Evolutionary conservation across 805 yeast species (phyloP), one percentile per base, ranked within the genome.

Genomic region (Ogataea zsoltii): DNA sequence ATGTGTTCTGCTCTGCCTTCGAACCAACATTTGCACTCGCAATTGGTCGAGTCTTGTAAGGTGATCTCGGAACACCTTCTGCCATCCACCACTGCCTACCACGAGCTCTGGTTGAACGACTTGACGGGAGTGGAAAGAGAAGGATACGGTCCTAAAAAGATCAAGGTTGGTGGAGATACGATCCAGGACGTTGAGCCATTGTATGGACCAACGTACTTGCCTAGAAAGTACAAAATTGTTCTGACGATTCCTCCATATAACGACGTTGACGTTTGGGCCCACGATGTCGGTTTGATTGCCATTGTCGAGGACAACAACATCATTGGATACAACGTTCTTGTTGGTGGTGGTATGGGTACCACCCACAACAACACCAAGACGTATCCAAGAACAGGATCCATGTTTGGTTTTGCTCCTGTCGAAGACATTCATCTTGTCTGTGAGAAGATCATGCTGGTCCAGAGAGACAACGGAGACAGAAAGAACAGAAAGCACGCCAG

Each of bases 331-430:
- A 92, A 92, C 61, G 80, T 92, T 42, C 77, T 86, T 49, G 96
- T 85, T 53, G 98, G 98, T 68, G 98, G 98, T 72, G 98, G 98
- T 76, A 92, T 92, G 98, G 98, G 98, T 60, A 80, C 96, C 33
- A 92, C 98, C 12, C 98, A 92, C 67, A 92, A 91, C 77, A 92
- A 92, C 74, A 85, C 85, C 62, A 92, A 92, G 76, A 92, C 98
- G 0, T 92, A 92, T 65, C 98, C 98, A 59, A 80, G 98, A 71
- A 80, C 96, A 5, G 98, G 96, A 51, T 84, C 96, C 15, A 70
- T 81, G 68, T 77, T 92, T 54, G 98, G 98, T 21, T 92, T 71
- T 61, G 82, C 83, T 39, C 53, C 80, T 3, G 73, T 74, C 49
- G 91, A 83, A 41, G 79, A 89, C 65, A 76, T 88, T 39, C 82